Base-by-base conservation (phyloP, 306 rosid species). In the Castanea sativa region DNA sequence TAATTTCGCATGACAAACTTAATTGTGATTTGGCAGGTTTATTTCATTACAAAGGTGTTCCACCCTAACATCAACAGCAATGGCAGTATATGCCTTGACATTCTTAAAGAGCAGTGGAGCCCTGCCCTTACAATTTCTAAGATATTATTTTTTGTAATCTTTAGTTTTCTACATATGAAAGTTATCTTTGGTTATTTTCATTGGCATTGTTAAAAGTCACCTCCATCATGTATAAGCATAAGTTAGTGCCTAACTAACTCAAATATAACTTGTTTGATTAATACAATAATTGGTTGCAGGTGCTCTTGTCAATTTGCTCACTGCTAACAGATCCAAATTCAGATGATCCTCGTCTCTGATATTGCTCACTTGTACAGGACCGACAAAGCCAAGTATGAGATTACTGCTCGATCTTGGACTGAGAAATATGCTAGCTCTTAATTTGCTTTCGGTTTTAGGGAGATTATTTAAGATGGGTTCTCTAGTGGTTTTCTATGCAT, bases 11-110 rank as follows among this genome's bases (percentile, higher is more conserved):
- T 18, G 21, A 19, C 60, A 19, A 56, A 19, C 25, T 56, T 56
- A 19, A 56, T n/a, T 71, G 30, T 43, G 21, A 64, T 30, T 52
- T 83, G 52, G 71, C 83, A 88, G 89, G 89, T 88, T 77, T 82
- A 89, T 23, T 88, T 88, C 72, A 67, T 73, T 43, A 88, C 89
- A 41, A 88, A 88, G 83, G 91, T 88, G 4, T 88, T 75, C 79
- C 89, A 88, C 32, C 91, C 91, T 2, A 88, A 88, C 81, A 88
- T 88, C 73, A 88, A 88, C 75, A 86, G 87, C 77, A 88, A 86
- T 67, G 91, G 91, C 32, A 88, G 91, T 67, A 88, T 88, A 78
- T 88, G 91, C 80, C 84, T 81, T 19, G 84, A 81, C 84, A 81
- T 81, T 59, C 75, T 81, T 38, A 81, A 81, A 57, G 84, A 81